phyloP scores from a whole-genome alignment of 2,329 filamentous ascomycete species.

The Hypoxylon sp. region DNA sequence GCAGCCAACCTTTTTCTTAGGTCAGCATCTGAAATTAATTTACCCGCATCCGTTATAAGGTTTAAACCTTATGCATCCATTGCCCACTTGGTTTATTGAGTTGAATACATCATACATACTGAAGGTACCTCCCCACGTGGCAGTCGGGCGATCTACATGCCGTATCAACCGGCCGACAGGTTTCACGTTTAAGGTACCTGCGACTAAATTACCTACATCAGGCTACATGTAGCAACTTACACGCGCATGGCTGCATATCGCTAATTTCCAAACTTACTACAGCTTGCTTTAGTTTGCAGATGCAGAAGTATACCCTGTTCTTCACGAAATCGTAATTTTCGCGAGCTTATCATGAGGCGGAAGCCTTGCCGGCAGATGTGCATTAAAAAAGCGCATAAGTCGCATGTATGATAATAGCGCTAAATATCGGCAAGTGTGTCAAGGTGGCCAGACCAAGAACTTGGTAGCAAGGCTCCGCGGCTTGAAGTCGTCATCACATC shows the following conservation, averaged over 20 bases:
- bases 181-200: conserved; percentile 31
- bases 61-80: conserved; percentile 11
- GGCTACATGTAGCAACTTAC: conserved; percentile 9
- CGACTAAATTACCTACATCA: conserved; percentile 15
- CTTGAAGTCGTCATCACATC: conserved; percentile 39
- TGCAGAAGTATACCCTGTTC: conserved; percentile 3
- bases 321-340: not conserved
- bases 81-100: conserved; percentile 6
- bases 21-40: conserved; percentile 23
- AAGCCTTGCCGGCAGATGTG: not conserved
- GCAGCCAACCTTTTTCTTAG: conserved; percentile 9
- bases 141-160: conserved; percentile 37
- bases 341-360: not conserved
- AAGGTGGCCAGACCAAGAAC: conserved; percentile 29
- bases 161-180: conserved; percentile 28
- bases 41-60: conserved; percentile 2
- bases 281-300: conserved; percentile 2
- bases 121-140: conserved; percentile 45
- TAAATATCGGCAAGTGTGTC: conserved; percentile 17
- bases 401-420: conserved; percentile 17
- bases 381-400: conserved; percentile 13
- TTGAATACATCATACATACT: conserved; percentile 22
- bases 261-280: conserved; percentile 3
- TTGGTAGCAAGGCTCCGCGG: conserved; percentile 28
- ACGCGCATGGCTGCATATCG: not conserved